These are phyloP conservation scores for Uronychia binucleata DNA, from an alignment of 73 alveolate genomes.

Conservation along the genomic window DNA sequence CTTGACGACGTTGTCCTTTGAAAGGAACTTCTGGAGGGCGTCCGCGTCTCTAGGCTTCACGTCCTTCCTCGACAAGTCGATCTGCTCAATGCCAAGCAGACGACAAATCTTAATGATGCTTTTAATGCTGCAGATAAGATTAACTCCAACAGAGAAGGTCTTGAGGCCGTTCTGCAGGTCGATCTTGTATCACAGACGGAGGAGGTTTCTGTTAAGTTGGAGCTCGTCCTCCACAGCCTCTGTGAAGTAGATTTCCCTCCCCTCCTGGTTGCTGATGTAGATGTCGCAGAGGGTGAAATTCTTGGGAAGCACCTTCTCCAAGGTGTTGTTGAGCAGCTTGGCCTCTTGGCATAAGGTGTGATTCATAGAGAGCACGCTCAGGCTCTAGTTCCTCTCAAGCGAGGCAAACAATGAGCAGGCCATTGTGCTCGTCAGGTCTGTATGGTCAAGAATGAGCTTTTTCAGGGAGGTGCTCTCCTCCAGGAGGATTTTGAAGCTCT, in stretches of 20 bases:
- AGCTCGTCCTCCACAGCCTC: neutral
- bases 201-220: neutral
- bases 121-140: neutral
- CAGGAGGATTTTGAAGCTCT: too few relatives aligned
- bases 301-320: neutral
- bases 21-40: neutral
- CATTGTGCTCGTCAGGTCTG: neutral
- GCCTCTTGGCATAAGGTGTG: neutral
- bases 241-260: neutral
- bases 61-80: neutral
- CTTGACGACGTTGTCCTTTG: neutral
- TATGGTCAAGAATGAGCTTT: neutral
- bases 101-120: neutral
- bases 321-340: neutral
- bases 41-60: neutral
- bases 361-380: neutral
- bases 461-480: neutral
- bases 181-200: neutral
- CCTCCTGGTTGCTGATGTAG: neutral
- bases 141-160: neutral
- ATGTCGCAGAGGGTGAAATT: neutral
- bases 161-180: neutral
- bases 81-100: neutral
- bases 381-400: neutral
- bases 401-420: neutral